These are phyloP conservation scores for Pseudofabraea citricarpa DNA, from an alignment of 2,329 filamentous ascomycete genomes.

Conservation along the genomic window DNA sequence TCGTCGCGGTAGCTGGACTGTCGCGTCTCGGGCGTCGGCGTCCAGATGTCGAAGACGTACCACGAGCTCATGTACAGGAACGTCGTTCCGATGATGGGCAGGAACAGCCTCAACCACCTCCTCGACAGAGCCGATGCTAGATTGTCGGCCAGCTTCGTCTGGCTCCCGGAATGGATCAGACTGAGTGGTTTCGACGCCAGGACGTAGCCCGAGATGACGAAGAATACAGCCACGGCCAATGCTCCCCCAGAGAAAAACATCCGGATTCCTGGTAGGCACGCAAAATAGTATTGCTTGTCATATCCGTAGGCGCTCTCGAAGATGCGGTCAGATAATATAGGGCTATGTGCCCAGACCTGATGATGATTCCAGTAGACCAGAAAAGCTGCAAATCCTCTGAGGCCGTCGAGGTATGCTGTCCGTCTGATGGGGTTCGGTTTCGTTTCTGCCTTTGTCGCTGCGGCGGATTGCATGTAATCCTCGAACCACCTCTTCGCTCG, in stretches of 20 bases:
- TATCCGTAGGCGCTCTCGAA: slow-evolving; percentile 19
- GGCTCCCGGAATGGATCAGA: slow-evolving; percentile 28
- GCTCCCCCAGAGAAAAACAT: slow-evolving; percentile 58
- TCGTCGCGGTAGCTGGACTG: slow-evolving; percentile 17
- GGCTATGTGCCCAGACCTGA: slow-evolving; percentile 21
- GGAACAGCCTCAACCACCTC: slow-evolving; percentile 39
- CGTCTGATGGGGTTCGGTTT: not conserved
- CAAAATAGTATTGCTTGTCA: slow-evolving; percentile 28
- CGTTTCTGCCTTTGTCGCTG: not conserved
- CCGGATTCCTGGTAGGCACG: slow-evolving; percentile 51
- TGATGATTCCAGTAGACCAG: slow-evolving; percentile 40
- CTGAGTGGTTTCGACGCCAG: slow-evolving; percentile 38
- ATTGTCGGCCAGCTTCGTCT: slow-evolving; percentile 28
- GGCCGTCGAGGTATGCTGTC: slow-evolving; percentile 39
- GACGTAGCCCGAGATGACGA: slow-evolving; percentile 45
- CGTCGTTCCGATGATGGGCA: slow-evolving; percentile 38
- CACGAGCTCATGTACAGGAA: slow-evolving; percentile 28
- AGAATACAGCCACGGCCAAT: slow-evolving; percentile 47
- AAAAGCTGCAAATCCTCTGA: slow-evolving; percentile 38
- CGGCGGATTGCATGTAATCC: slow-evolving; percentile 1
- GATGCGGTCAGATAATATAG: too few relatives aligned
- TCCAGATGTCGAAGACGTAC: slow-evolving; percentile 24
- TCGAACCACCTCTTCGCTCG: not conserved
- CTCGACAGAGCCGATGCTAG: slow-evolving; percentile 43
- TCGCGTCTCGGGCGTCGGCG: slow-evolving; percentile 11